These are phyloP conservation scores for Suhomyces sp. DNA, from an alignment of 805 yeast genomes.

Conservation along the genomic window DNA sequence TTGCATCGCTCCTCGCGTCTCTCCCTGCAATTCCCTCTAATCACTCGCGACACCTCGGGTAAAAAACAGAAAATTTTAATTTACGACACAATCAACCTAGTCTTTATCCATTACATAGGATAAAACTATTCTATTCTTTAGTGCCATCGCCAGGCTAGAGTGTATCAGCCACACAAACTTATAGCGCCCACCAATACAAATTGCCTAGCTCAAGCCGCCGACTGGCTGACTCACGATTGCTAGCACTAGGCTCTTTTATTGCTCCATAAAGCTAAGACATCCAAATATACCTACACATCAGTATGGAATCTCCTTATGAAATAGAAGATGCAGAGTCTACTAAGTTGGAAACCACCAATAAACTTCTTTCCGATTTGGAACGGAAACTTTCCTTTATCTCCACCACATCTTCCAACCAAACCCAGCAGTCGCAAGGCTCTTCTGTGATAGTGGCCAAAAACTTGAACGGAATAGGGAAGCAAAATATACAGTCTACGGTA, in stretches of 20 bases:
- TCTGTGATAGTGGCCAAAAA: conserved; percentile 14
- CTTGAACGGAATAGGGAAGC: conserved; percentile 21
- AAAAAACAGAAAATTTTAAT: neutral
- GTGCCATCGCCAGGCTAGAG: neutral
- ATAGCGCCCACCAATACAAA: too few relatives aligned
- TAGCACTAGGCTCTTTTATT: neutral
- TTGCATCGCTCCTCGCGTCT: neutral
- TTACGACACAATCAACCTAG: neutral
- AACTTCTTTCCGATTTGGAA: conserved; percentile 29
- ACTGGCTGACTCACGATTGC: neutral
- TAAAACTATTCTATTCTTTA: neutral
- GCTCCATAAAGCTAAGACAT: neutral
- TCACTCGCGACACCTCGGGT: neutral
- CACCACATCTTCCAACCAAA: conserved; percentile 27
- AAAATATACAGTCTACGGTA: conserved; percentile 31
- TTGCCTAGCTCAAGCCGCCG: neutral
- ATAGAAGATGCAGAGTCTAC: neutral
- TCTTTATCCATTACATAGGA: neutral
- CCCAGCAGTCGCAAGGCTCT: conserved; percentile 19
- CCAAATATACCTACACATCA: neutral
- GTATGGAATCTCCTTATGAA: neutral
- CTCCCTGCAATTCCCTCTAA: neutral
- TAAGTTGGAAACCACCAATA: conserved; percentile 25
- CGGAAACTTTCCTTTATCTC: conserved; percentile 32
- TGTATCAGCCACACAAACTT: neutral